Evolutionary conservation across 192 early-diverging fungal genomes (phyloP), one percentile per base, ranked within the genome.

Genomic region (Gaertneriomyces sp.): DNA sequence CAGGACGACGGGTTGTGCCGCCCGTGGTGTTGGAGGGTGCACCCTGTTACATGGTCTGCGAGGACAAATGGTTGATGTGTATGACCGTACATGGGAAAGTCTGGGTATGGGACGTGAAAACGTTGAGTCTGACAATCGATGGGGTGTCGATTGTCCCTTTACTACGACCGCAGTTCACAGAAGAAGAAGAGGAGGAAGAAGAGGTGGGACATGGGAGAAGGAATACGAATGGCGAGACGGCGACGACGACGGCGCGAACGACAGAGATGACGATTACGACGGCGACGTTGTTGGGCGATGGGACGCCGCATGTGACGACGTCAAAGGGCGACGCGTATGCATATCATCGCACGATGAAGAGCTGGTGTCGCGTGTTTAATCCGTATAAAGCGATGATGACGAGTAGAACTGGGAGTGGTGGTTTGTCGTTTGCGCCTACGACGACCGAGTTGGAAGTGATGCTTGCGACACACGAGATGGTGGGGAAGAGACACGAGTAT

Each of bases 1-100:
- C 85, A 11, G 90, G 92, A n/a, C 70, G 86, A 73, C 78, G 87
- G 45, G n/a, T 93, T 9, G 63, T 90, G 41, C 89, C 92, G 3
- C 76, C 79, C 7, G 74, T 92, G 25, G 52, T 80, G 39, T 55
- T 93, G 11, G 88, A 90, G 19, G 77, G 84, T 5, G 69, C 86
- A 8, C 79, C 79, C 14, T 82, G 86, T 0, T 79, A 83, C 43
- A 53, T 93, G 54, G 72, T 79, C 45, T 82, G 76, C 42, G 76
- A 76, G 14, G 76, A 76, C 5, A 66, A 76, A n/a, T 89, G 79
- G 61, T 68, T 92, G 8, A 76, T 93, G 73, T 81, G 77, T 42
- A 60, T 93, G 14, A 85, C 83, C 19, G 75, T 81, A 7, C 75
- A 74, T 51, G 90, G 89, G 8, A 64, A 81, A 42, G 42, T 93